These are phyloP conservation scores for Escovopsis sp. DNA, from an alignment of 2,329 filamentous ascomycete genomes.

Conservation along the genomic window DNA sequence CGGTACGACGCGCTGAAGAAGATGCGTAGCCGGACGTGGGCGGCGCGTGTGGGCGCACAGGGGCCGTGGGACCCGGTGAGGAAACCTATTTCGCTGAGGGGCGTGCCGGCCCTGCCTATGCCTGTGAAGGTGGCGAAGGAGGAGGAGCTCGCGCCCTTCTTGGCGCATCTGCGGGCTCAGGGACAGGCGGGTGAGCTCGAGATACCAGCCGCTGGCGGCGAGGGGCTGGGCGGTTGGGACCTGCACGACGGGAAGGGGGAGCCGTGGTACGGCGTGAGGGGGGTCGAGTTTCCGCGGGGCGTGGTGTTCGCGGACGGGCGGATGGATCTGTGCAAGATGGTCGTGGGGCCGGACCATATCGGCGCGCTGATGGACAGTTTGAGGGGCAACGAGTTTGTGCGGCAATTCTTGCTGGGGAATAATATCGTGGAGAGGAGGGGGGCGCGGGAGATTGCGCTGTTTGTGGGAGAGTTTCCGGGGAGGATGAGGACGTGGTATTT, in stretches of 20 bases:
- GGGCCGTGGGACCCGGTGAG: slow-evolving; percentile 18
- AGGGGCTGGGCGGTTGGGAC: slow-evolving; percentile 11
- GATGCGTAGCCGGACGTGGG: slow-evolving; percentile 19
- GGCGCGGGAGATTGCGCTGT: slow-evolving; percentile 28
- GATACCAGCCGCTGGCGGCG: slow-evolving; percentile 10
- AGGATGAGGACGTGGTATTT: slow-evolving; percentile 40
- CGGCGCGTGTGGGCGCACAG: slow-evolving; percentile 17
- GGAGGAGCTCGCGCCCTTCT: slow-evolving; percentile 18
- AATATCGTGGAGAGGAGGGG: slow-evolving; percentile 37
- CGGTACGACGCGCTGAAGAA: slow-evolving; percentile 18
- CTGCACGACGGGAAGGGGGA: slow-evolving; percentile 22
- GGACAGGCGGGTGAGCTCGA: slow-evolving; percentile 15
- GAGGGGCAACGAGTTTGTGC: slow-evolving; percentile 29
- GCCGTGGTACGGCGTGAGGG: slow-evolving; percentile 20
- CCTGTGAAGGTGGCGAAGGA: slow-evolving; percentile 17
- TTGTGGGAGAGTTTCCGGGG: slow-evolving; percentile 27
- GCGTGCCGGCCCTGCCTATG: slow-evolving; percentile 18
- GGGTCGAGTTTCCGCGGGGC: slow-evolving; percentile 21
- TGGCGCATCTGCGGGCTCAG: slow-evolving; percentile 16
- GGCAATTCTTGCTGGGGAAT: slow-evolving; percentile 37
- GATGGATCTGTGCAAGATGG: slow-evolving; percentile 41
- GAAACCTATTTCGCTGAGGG: slow-evolving; percentile 16
- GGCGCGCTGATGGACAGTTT: slow-evolving; percentile 32
- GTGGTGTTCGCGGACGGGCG: slow-evolving; percentile 35
- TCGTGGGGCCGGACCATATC: slow-evolving; percentile 35